phyloP scores from a whole-genome alignment of 139 green algal genomes.

The Micromonas commoda region DNA sequence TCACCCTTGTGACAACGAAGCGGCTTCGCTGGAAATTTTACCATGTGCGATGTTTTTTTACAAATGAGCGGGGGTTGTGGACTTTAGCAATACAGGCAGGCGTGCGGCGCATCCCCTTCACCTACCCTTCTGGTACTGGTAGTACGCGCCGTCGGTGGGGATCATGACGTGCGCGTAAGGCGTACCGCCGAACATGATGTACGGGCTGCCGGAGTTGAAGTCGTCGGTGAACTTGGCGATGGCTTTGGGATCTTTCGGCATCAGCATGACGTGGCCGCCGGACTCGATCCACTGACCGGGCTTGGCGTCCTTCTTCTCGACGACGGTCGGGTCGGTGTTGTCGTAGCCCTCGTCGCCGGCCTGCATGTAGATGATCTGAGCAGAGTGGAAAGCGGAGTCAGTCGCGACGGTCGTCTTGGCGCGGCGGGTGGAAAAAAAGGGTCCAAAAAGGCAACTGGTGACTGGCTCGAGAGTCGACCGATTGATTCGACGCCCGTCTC shows the following conservation, averaged over 20 bases:
- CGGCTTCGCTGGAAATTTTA: too few species aligned
- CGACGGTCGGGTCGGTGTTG: neutral
- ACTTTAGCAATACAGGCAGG: too few species aligned
- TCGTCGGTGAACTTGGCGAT: neutral
- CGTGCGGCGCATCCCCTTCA: too few species aligned
- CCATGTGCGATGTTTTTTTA: too few species aligned
- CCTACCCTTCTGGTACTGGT: conserved; percentile 2
- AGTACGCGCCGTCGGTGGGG: conserved; percentile 5
- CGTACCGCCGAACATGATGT: conserved; percentile 3
- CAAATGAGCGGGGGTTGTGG: too few species aligned
- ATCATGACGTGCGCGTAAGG: conserved; percentile 19
- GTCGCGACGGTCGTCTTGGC: too few species aligned
- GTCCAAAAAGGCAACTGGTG: too few species aligned
- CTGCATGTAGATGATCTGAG: conserved; percentile 22
- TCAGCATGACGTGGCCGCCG: conserved; percentile 19
- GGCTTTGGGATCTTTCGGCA: conserved; percentile 10
- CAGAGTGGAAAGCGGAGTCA: too few species aligned
- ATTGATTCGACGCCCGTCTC: too few species aligned
- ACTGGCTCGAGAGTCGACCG: too few species aligned
- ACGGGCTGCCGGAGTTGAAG: neutral
- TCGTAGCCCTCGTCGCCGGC: conserved; percentile 4
- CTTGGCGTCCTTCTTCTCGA: neutral
- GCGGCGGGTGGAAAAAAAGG: too few species aligned
- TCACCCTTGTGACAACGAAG: too few species aligned
- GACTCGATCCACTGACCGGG: neutral